phyloP scores from a whole-genome alignment of 495 filamentous ascomycete genomes.

The Xylaria bambusicola region DNA sequence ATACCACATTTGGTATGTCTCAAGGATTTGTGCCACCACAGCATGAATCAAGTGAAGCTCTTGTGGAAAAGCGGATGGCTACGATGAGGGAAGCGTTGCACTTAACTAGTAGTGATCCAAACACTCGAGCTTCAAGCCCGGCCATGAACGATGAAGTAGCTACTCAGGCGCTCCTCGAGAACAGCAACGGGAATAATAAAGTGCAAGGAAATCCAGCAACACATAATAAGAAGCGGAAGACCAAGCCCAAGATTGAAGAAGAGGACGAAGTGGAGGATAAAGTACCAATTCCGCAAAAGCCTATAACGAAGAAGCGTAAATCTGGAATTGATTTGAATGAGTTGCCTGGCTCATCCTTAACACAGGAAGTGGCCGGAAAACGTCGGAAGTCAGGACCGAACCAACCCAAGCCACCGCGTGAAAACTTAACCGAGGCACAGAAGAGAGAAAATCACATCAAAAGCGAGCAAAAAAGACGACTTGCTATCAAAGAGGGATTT shows the following conservation, averaged over 20 bases:
- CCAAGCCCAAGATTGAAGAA: constrained; percentile 38
- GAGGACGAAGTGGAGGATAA: constrained; percentile 26
- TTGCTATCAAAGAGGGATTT: constrained; percentile 75
- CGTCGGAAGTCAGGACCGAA: constrained; percentile 29
- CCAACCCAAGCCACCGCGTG: constrained; percentile 55
- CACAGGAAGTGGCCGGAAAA: constrained; percentile 31
- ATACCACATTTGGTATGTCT: constrained; percentile 57
- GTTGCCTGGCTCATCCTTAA: constrained; percentile 21
- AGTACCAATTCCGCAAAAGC: constrained; percentile 19
- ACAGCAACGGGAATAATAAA: constrained; percentile 32
- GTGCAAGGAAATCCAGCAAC: constrained; percentile 42
- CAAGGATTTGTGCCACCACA: constrained; percentile 59
- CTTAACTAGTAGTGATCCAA: constrained; percentile 52
- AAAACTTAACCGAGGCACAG: constrained; percentile 81
- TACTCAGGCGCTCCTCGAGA: constrained; percentile 17
- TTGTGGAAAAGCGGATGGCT: constrained; percentile 54
- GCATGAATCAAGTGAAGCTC: constrained; percentile 57
- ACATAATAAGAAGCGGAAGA: constrained; percentile 50
- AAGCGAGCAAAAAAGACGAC: constrained; percentile 84
- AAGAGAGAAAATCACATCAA: constrained; percentile 86
- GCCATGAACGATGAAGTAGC: constrained; percentile 39
- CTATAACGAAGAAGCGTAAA: constrained; percentile 38
- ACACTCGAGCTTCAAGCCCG: constrained; percentile 62
- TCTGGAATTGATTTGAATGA: constrained; percentile 32
- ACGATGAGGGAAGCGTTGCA: constrained; percentile 55